These are phyloP conservation scores for Mycotypha africana DNA, from an alignment of 371 early-diverging fungal genomes.

Conservation along the genomic window DNA sequence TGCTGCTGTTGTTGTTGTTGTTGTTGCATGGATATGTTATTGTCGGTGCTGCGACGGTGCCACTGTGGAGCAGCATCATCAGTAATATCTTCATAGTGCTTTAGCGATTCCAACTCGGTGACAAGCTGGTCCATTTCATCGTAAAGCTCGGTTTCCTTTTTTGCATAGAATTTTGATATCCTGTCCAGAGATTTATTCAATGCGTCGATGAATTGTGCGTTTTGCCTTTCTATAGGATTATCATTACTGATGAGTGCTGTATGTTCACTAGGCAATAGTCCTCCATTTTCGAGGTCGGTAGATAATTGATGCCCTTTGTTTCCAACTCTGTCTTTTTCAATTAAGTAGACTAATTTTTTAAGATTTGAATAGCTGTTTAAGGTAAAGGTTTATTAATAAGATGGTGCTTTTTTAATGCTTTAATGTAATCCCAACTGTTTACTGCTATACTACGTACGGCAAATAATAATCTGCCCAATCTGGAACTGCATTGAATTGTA, in stretches of 20 bases:
- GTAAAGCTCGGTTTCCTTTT: constrained; percentile 77
- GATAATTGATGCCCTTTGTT: constrained; percentile 18
- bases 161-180: constrained; percentile 74
- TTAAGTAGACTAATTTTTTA: constrained; percentile 84
- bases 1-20: not conserved
- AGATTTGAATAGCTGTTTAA: constrained; percentile 72
- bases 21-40: not conserved
- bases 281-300: constrained; percentile 23
- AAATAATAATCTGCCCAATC: constrained; percentile 87
- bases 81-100: not conserved
- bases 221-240: constrained; percentile 35
- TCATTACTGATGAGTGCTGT: constrained; percentile 29
- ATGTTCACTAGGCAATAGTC: constrained; percentile 28
- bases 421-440: not conserved
- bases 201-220: constrained; percentile 58
- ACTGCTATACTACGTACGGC: constrained; percentile 37
- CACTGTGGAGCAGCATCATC: not conserved
- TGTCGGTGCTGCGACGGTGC: constrained; percentile 3
- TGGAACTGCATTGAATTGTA: constrained; percentile 86
- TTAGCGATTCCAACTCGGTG: constrained; percentile 29
- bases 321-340: constrained; percentile 77
- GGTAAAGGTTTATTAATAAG: not conserved
- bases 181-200: constrained; percentile 78
- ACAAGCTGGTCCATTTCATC: constrained; percentile 52
- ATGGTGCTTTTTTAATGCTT: not conserved